Base-by-base conservation (phyloP, 495 filamentous ascomycete species). In the Aspergillus campestris region DNA sequence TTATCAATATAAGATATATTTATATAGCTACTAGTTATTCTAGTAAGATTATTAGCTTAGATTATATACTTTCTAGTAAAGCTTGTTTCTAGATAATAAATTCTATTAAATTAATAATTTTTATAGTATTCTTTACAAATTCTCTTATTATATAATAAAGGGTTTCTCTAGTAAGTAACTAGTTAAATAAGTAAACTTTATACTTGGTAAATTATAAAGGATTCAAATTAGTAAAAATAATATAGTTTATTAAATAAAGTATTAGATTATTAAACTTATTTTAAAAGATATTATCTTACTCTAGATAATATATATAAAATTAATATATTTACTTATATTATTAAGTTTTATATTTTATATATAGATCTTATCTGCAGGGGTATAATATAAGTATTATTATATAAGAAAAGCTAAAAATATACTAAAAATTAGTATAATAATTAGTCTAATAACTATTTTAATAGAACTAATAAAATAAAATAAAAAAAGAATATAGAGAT, bases 61-160 rank as follows among this genome's bases (percentile, higher is more conserved):
- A n/a, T n/a, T n/a, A n/a, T n/a, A n/a, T n/a, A n/a, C n/a, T n/a
- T n/a, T n/a, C n/a, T n/a, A n/a, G n/a, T n/a, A n/a, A n/a, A n/a
- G n/a, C n/a, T 29, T 34, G 31, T 41, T 14, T 38, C 39, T 15
- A 49, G 38, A 9, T 34, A 44, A 45, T 51, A 50, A n/a, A n/a
- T n/a, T n/a, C n/a, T 34, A 35, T 34, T n/a, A 53, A 49, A 27
- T 18, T 50, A n/a, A 32, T 44, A 38, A 44, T 31, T 42, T 48
- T 33, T 31, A 48, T 31, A 35, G 15, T 40, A 28, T 24, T 29
- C 4, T 13, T 31, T 31, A 40, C 18, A 12, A 33, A 47, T n/a
- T 31, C n/a, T n/a, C n/a, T 40, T 28, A 47, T 15, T 40, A 47
- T 38, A 47, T 39, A 47, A 38, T 14, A 14, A 14, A 8, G n/a